These are phyloP conservation scores for Leccinum solheimii DNA, from an alignment of 1,284 basidiomycete species.

Conservation along the genomic window DNA sequence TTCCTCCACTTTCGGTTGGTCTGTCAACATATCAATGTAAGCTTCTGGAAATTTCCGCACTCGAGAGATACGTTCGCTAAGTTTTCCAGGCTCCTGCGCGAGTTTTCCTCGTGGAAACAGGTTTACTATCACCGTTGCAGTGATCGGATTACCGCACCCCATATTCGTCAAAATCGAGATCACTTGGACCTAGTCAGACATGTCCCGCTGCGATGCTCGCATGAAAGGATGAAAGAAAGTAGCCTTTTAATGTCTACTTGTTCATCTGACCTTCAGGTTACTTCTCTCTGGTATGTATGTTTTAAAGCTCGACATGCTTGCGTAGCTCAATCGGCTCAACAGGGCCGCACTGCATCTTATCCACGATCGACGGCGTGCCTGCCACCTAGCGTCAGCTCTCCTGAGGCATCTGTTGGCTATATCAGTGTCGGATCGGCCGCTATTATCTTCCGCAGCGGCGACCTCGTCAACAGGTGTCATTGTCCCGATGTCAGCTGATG, in stretches of 20 bases:
- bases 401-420: not conserved
- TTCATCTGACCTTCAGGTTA: not conserved
- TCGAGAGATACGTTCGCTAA: not conserved
- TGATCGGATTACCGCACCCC: not conserved
- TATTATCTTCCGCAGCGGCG: not conserved
- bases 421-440: slow-evolving; percentile 2
- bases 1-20: slow-evolving; percentile 5
- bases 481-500: slow-evolving; percentile 7
- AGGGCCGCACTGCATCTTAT: not conserved
- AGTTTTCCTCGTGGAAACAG: slow-evolving; percentile 15
- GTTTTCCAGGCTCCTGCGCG: slow-evolving; percentile 5
- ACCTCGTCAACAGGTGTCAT: slow-evolving; percentile 2
- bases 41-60: not conserved
- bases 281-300: slow-evolving; percentile 1
- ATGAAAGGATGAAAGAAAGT: slow-evolving; percentile 2
- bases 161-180: slow-evolving; percentile 11
- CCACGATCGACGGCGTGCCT: slow-evolving; percentile 11
- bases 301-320: not conserved
- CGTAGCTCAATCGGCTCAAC: not conserved
- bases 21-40: slow-evolving; percentile 4
- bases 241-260: not conserved
- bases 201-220: not conserved
- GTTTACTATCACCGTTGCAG: slow-evolving; percentile 1
- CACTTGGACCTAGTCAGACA: not conserved
- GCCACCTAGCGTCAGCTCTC: not conserved